Conservation (phyloP, 139 green algal species). For the Axilococcus clingmanii region DNA sequence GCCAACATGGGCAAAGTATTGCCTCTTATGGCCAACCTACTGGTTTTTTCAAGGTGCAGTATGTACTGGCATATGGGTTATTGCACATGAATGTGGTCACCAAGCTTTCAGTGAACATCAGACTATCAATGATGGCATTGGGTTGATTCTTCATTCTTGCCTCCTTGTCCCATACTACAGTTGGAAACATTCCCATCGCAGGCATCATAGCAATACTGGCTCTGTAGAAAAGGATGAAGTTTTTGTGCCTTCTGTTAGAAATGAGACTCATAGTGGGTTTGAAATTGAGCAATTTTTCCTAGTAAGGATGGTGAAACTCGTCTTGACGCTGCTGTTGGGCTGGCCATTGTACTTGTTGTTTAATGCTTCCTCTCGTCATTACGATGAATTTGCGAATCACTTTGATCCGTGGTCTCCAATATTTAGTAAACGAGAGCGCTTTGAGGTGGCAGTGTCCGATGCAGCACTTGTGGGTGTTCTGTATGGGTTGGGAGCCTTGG, state of each 20-base stretch:
- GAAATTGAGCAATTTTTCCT: constrained; percentile 15
- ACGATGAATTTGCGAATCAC: constrained; percentile 64
- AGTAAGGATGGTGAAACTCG: constrained; percentile 34
- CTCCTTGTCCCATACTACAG: constrained; percentile 83
- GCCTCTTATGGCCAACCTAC: constrained; percentile 58
- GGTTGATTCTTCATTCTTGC: constrained; percentile 63
- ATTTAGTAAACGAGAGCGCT: constrained; percentile 71
- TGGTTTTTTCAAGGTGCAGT: constrained; percentile 64
- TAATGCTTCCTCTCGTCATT: constrained; percentile 60
- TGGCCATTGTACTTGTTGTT: constrained; percentile 78
- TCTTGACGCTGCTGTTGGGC: constrained; percentile 52
- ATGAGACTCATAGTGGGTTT: constrained; percentile 4
- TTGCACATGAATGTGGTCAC: constrained; percentile 82
- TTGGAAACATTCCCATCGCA: constrained; percentile 85
- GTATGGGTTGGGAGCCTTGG: constrained; percentile 32
- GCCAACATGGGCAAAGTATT: constrained; percentile 23
- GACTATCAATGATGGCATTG: constrained; percentile 67
- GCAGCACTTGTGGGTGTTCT: constrained; percentile 39
- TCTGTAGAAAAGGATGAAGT: constrained; percentile 73
- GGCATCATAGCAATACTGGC: constrained; percentile 84
- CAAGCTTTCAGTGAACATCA: constrained; percentile 50
- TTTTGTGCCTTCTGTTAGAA: constrained; percentile 53
- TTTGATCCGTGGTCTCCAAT: constrained; percentile 82
- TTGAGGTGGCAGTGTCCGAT: constrained; percentile 56
- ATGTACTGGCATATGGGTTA: constrained; percentile 65